Percentiles rank a stretch among this genome's conserved stretches.
phyloP scores from a whole-genome alignment of 768 basidiomycete species.

The Podaxis sp. region DNA sequence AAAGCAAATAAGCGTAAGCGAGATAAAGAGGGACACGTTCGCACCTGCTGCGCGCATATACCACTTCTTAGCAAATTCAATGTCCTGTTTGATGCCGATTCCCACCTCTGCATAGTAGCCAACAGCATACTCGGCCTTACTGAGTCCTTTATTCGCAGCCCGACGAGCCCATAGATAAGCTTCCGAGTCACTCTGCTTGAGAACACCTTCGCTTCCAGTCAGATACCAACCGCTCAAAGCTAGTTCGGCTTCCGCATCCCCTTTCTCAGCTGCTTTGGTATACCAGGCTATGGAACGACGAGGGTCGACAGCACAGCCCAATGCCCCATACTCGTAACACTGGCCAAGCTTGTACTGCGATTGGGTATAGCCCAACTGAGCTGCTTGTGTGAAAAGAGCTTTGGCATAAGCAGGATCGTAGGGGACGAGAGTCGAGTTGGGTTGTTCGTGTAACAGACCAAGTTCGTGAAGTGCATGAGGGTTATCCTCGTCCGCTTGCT shows the following conservation, averaged over 20 bases:
- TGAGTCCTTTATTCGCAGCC: conserved; percentile 94
- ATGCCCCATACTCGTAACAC: conserved; percentile 89
- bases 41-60: conserved; percentile 98
- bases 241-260: conserved; percentile 91
- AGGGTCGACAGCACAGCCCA: conserved; percentile 92
- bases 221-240: conserved; percentile 98
- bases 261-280: conserved; percentile 96
- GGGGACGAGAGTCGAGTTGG: conserved; percentile 64
- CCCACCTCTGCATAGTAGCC: conserved; percentile 98
- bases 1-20: conserved; percentile 1
- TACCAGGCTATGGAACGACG: conserved; percentile 97
- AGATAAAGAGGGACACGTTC: conserved; percentile 26
- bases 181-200: conserved; percentile 97
- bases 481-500: conserved; percentile 97
- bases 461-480: conserved; percentile 97
- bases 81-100: conserved; percentile 94
- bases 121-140: conserved; percentile 98
- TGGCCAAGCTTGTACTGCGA: conserved; percentile 95
- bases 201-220: conserved; percentile 90
- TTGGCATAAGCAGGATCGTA: conserved; percentile 83
- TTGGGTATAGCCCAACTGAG: conserved; percentile 89
- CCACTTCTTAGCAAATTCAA: conserved; percentile 96
- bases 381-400: conserved; percentile 86
- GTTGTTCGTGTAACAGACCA: conserved; percentile 80
- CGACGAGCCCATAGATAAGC: conserved; percentile 98